A percentile compares a stretch with the other conserved stretches of the same genome.
Evolutionary conservation across 805 yeast genomes (phyloP).

Genomic region (Metschnikowia corniflorae): DNA sequence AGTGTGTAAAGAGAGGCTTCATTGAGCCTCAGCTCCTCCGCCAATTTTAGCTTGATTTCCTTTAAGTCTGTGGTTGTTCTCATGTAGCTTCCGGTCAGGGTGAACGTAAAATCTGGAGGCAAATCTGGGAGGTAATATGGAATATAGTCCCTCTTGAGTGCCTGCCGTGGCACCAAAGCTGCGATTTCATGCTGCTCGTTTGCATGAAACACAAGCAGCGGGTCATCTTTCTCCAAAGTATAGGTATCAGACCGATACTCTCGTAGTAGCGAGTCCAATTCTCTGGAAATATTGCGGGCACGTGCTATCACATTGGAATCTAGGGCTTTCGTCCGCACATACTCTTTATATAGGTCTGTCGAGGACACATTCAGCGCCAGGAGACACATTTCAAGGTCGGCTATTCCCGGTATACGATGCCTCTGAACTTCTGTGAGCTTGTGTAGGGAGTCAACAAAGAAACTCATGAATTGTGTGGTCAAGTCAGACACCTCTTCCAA

Average conservation of each 20-base stretch:
- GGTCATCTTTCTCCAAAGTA: constrained; percentile 31
- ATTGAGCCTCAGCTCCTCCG: constrained; percentile 76
- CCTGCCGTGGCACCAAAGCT: constrained; percentile 52
- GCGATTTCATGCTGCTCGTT: constrained; percentile 50
- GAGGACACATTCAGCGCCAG: constrained; percentile 40
- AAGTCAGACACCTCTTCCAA: constrained; percentile 29
- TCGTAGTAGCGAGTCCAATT: constrained; percentile 12
- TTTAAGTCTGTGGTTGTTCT: constrained; percentile 66
- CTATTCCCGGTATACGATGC: constrained; percentile 49
- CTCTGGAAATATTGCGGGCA: constrained; percentile 6
- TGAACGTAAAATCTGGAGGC: constrained; percentile 93
- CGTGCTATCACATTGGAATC: constrained; percentile 2
- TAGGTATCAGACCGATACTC: constrained; percentile 18
- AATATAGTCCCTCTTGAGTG: constrained; percentile 41
- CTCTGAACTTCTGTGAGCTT: constrained; percentile 58
- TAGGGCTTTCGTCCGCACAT: constrained; percentile 11
- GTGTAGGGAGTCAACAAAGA: constrained; percentile 41
- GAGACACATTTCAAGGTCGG: constrained; percentile 48
- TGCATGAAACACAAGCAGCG: constrained; percentile 52
- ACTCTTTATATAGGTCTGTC: constrained; percentile 38
- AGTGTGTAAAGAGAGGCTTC: constrained; percentile 72
- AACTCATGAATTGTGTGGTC: constrained; percentile 28
- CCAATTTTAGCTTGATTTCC: constrained; percentile 64
- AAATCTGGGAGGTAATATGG: constrained; percentile 81
- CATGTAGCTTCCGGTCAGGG: constrained; percentile 67